Evolutionary conservation across 2,329 filamentous ascomycete genomes (phyloP), one percentile per base, ranked within the genome.

Genomic region (Paecilomyces sp.): DNA sequence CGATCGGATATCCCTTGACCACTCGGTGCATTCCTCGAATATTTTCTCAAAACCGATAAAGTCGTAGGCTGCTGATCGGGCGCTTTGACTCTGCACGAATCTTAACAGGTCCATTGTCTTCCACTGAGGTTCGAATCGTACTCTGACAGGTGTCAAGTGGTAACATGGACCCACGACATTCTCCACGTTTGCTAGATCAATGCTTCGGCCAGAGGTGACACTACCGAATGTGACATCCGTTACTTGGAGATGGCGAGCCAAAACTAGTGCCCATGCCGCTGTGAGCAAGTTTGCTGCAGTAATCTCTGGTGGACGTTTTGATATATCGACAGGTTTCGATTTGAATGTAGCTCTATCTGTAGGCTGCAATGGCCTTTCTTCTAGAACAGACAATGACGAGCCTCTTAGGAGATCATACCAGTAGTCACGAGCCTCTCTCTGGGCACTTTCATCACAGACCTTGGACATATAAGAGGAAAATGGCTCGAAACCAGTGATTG

Each of bases 271-370:
- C 85, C 85, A 88, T 0, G 84, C 84, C 0, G 85, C 85, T 0
- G 84, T 85, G 1, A 85, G 84, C 0, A 88, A 72, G 0, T 82
- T 86, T 1, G 85, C 85, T 5, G 82, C 78, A 0, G 86, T 88
- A 59, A 85, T 80, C 60, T 83, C 81, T 56, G 73, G 74, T 12
- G 77, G 75, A 1, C 82, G 78, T 0, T 77, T 68, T 5, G 77
- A 78, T 56, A 82, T 79, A 15, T 36, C 12, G 34, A 36, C 34
- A 4, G 34, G 34, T 36, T 36, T 36, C 15, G 34, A 11, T 5
- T 36, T 11, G 15, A 36, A 36, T 36, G 15, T 15, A 13, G 34
- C 34, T 15, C 15, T 36, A 15, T 36, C 34, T 2, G 34, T 36
- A 13, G 34, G 34, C 12, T 36, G 34, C 15, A 15, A 11, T 36